phyloP scores from a whole-genome alignment of 2,329 filamentous ascomycete species.

The Parascedosporium putredinis region DNA sequence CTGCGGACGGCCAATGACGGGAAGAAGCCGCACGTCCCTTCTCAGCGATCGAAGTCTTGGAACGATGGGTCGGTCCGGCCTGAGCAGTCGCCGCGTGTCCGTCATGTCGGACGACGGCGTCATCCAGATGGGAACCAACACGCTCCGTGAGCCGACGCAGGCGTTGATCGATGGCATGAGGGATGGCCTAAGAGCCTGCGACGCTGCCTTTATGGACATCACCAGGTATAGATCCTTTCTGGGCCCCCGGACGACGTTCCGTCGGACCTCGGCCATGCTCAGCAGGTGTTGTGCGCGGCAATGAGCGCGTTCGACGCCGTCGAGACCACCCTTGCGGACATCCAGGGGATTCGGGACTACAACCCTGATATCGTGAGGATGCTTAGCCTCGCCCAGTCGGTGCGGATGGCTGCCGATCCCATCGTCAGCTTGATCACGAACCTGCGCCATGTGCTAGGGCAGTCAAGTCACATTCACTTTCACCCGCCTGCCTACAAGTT shows the following conservation, averaged over 20 bases:
- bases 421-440: slow-evolving; percentile 36
- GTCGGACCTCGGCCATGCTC: slow-evolving; percentile 27
- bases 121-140: slow-evolving; percentile 15
- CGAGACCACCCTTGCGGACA: slow-evolving; percentile 35
- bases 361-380: slow-evolving; percentile 40
- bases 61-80: neutral
- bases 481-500: slow-evolving; percentile 43
- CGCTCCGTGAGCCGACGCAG: slow-evolving; percentile 34
- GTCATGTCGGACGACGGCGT: slow-evolving; percentile 11
- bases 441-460: slow-evolving; percentile 35
- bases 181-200: slow-evolving; percentile 31
- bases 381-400: slow-evolving; percentile 44
- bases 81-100: neutral
- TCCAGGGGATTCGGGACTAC: slow-evolving; percentile 31
- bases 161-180: slow-evolving; percentile 36
- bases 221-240: slow-evolving; percentile 38
- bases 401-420: slow-evolving; percentile 38
- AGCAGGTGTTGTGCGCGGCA: slow-evolving; percentile 29
- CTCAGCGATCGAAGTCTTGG: neutral
- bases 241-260: slow-evolving; percentile 31
- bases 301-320: slow-evolving; percentile 35
- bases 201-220: slow-evolving; percentile 43
- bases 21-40: neutral
- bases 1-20: neutral
- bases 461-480: slow-evolving; percentile 27